Percentiles rank a stretch among this genome's conserved stretches.
These are phyloP conservation scores for Pseudocercospora pini-densiflorae DNA, from an alignment of 2,329 filamentous ascomycete species.

Conservation along the genomic window DNA sequence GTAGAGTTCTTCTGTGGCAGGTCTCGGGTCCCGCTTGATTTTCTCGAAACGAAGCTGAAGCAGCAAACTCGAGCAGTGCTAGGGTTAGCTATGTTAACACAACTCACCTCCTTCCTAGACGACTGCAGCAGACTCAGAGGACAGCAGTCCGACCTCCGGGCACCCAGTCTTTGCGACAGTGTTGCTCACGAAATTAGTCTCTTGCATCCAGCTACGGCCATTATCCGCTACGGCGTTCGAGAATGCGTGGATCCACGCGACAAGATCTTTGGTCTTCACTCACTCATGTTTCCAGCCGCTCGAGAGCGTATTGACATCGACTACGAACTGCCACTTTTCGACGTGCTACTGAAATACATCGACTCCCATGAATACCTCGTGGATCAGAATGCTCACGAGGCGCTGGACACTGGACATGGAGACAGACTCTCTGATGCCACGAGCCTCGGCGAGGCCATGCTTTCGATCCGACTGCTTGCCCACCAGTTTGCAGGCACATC, in stretches of 20 bases:
- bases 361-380: not conserved
- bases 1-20: conserved; percentile 1
- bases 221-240: not conserved
- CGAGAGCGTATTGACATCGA: not conserved
- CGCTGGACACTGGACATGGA: not conserved
- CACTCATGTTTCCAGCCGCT: not conserved
- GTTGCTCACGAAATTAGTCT: not conserved
- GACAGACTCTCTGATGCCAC: not conserved
- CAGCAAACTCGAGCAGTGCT: not conserved
- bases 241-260: conserved; percentile 9
- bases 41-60: not conserved
- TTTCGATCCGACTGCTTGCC: not conserved
- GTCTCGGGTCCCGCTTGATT: not conserved
- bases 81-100: not conserved
- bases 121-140: not conserved
- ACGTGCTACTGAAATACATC: conserved; percentile 5
- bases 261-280: conserved; percentile 12
- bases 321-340: conserved; percentile 4
- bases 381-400: not conserved
- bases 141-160: no score
- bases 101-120: not conserved
- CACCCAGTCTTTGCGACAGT: no score
- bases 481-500: not conserved
- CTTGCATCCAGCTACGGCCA: not conserved
- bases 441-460: not conserved